Evolutionary conservation across 345 rosid genomes (phyloP).

Genomic region (Anacardium occidentale): DNA sequence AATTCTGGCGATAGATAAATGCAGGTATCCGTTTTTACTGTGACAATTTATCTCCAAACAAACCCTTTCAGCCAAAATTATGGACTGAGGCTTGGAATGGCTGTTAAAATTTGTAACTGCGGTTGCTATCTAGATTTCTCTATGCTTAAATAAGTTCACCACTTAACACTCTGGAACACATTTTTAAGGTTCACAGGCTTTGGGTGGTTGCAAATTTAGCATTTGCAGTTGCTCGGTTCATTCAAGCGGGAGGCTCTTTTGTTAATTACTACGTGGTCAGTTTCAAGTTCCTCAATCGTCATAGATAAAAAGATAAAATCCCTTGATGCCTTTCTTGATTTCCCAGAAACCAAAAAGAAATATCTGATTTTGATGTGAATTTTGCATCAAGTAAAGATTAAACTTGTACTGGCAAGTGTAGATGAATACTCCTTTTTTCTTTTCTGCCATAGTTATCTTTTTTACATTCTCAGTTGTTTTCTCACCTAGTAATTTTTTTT

Average conservation of each 20-base stretch:
- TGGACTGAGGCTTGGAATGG: slow-evolving; percentile 84
- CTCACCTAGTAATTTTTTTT: too few relatives aligned
- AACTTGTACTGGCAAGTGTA: neutral
- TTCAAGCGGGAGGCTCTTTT: slow-evolving; percentile 64
- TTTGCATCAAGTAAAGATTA: slow-evolving; percentile 20
- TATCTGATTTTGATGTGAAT: slow-evolving; percentile 12
- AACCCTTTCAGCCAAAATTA: slow-evolving; percentile 56
- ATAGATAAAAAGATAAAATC: neutral
- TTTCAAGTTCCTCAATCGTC: slow-evolving; percentile 9
- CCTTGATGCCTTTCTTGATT: too few relatives aligned
- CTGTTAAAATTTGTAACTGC: slow-evolving; percentile 35
- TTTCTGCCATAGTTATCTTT: neutral
- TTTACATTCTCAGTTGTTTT: too few relatives aligned
- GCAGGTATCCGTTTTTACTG: slow-evolving; percentile 70
- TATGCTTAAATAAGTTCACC: neutral
- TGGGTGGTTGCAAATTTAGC: slow-evolving; percentile 72
- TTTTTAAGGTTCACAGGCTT: slow-evolving; percentile 57
- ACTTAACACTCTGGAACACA: neutral
- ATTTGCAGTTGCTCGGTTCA: slow-evolving; percentile 64
- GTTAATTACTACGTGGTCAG: slow-evolving; percentile 71
- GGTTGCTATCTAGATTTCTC: neutral
- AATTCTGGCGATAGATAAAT: slow-evolving; percentile 49
- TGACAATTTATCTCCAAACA: slow-evolving; percentile 61
- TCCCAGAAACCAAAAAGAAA: slow-evolving; percentile 9
- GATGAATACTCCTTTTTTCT: neutral